Evolutionary conservation across 768 basidiomycete species (phyloP).

Genomic region (Paxillus ammoniavirescens): DNA sequence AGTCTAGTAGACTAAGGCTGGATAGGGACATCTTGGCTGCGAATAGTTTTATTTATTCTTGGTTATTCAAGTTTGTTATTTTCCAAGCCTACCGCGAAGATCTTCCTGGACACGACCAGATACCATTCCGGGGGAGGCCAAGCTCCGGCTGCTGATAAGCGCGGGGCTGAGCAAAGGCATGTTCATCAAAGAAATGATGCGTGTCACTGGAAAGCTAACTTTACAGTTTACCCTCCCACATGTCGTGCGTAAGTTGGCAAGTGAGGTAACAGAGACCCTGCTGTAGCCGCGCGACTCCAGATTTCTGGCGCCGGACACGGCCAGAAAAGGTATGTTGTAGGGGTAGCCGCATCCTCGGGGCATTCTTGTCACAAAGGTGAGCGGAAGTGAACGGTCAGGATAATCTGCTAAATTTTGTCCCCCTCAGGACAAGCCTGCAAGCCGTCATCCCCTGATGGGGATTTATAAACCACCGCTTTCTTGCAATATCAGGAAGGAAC

Average conservation of each 20-base stretch:
- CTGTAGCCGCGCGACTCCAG: conserved; percentile 18
- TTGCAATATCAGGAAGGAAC: conserved; percentile 1
- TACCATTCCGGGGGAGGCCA: conserved; percentile 5
- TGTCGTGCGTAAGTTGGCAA: conserved; percentile 20
- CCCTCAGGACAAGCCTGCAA: conserved; percentile 2
- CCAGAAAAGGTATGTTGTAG: conserved; percentile 18
- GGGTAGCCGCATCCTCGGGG: conserved; percentile 13
- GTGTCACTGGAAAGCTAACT: conserved; percentile 25
- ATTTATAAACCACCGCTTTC: conserved; percentile 6
- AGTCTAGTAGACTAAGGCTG: background rate
- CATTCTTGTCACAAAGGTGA: conserved; percentile 7
- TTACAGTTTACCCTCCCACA: conserved; percentile 16
- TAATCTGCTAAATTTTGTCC: conserved; percentile 18
- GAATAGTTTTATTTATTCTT: conserved; percentile 2
- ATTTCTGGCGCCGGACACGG: conserved; percentile 4
- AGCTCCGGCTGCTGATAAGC: conserved; percentile 18
- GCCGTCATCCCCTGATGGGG: conserved; percentile 26
- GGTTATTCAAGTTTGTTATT: conserved; percentile 1
- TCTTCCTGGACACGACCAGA: conserved; percentile 24
- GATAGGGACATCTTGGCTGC: background rate
- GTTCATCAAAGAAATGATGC: conserved; percentile 1
- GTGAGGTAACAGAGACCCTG: conserved; percentile 16
- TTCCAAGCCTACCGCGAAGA: conserved; percentile 28
- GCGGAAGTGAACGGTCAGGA: conserved; percentile 16
- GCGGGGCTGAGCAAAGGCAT: conserved; percentile 9